Base-by-base conservation (phyloP, 768 basidiomycete species). In the Cyclocybe aegerita region DNA sequence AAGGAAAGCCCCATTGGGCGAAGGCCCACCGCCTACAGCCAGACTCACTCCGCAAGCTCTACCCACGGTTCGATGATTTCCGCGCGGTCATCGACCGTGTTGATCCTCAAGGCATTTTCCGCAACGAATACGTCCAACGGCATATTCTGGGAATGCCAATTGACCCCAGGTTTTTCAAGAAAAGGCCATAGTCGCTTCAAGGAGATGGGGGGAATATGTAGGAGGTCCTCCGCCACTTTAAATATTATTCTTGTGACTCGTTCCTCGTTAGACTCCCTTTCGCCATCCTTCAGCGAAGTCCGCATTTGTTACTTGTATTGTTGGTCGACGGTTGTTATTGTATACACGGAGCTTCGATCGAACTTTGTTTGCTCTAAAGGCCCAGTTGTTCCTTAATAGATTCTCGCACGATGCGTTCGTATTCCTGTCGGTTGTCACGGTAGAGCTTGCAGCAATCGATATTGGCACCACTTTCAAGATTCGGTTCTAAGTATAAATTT, bases 371-470 rank as follows among this genome's bases (percentile, higher is more conserved):
- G 39, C 5, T 15, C 30, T 73, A 90, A 50, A 92, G 69, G 16
- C 90, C 95, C 59, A 98, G 74, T 66, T 96, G 93, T 60, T 90
- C 84, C 60, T 75, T 83, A 60, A 98, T 90, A 45, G 89, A 87
- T 64, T 83, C 81, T 58, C 88, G 76, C 33, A 98, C 93, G 37
- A 83, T 73, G 56, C 90, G 79, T 67, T 97, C 95, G 67, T 97
- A 98, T 68, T 98, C 92, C 57, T 75, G 70, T 52, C 79, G 82
- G 66, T 97, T 86, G 56, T 97, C 95, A 52, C 96, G 81, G 67
- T 96, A 98, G 49, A 98, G 73, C 72, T 98, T 98, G 77, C 93
- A 95, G 63, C 94, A 96, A 71, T 96, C 88, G 55, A 99, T 90
- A 71, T 97, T 98, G 45, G 97, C 97, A 14, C 94, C 94, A 52